Base-by-base conservation (phyloP, 1,284 basidiomycete genomes). In the Puccinia horiana region DNA sequence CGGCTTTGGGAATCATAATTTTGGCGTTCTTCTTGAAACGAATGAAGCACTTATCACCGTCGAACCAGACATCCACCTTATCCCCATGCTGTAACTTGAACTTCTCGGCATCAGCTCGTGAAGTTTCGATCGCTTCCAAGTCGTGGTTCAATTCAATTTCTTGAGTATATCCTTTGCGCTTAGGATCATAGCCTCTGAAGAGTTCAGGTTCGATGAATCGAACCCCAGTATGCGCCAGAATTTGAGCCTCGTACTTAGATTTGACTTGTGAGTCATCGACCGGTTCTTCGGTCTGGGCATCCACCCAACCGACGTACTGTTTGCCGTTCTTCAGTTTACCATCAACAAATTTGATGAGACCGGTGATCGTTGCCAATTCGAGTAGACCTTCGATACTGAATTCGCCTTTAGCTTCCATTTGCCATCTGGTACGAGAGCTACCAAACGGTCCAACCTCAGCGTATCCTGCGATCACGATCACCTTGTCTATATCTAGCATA, bases 351-450 rank as follows among this genome's bases (percentile, higher is more conserved):
- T 96, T 98, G 91, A 98, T 98, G 88, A 91, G 91, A 67, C 97
- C 96, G 94, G 97, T 98, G 88, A 98, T 93, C 95, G 96, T 99
- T 20, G 96, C 96, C 93, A 99, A 96, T 89, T 99, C 96, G 85
- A 99, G 97, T 86, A 94, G 94, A 67, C 96, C 96, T 88, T 98
- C 93, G 85, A 98, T 96, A 9, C 95, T 95, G 88, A 97, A 93
- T 86, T 95, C 92, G 49, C 95, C 95, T 73, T 91, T 90, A 70
- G 94, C 95, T 87, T 98, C 96, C 94, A 98, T 97, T 89, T 99
- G 96, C 96, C 96, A 99, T 84, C 96, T 92, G n/a, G 96, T 99
- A 84, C 97, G 92, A 32, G 96, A 93, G 86, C 94, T 96, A 85
- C 97, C 97, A 94, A 95, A 99, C 8, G 96, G 97, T n/a, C 96